These are phyloP conservation scores for Podospora australis DNA, from an alignment of 495 filamentous ascomycete genomes.

Conservation along the genomic window DNA sequence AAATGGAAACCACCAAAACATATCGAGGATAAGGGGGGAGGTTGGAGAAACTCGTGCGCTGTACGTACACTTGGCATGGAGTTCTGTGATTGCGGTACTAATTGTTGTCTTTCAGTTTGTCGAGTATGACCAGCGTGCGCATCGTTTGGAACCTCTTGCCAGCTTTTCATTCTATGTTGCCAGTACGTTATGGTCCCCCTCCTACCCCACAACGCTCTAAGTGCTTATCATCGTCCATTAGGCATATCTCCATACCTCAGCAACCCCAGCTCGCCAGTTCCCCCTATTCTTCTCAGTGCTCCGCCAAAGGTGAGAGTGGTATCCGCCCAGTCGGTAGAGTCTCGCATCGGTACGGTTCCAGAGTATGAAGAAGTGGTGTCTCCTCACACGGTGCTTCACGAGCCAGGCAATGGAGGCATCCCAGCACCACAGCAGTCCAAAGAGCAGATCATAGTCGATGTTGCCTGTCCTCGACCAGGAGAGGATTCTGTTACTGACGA, in stretches of 20 bases:
- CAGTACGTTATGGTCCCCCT: slow-evolving; percentile 56
- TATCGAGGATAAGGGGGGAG: slow-evolving; percentile 76
- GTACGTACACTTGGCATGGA: slow-evolving; percentile 35
- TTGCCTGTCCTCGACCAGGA: slow-evolving; percentile 75
- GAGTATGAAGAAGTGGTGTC: slow-evolving; percentile 61
- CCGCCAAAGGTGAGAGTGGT: slow-evolving; percentile 73
- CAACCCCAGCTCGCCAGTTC: slow-evolving; percentile 52
- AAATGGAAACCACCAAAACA: slow-evolving; percentile 88
- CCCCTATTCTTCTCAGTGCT: slow-evolving; percentile 61
- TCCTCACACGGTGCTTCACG: slow-evolving; percentile 46
- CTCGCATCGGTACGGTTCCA: slow-evolving; percentile 57
- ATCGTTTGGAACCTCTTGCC: slow-evolving; percentile 79
- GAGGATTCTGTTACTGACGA: slow-evolving; percentile 87
- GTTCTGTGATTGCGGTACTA: slow-evolving; percentile 11
- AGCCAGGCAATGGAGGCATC: slow-evolving; percentile 33
- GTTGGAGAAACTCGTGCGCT: slow-evolving; percentile 93
- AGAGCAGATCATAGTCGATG: slow-evolving; percentile 73
- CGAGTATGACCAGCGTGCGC: slow-evolving; percentile 90
- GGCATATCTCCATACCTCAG: slow-evolving; percentile 31
- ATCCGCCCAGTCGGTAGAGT: slow-evolving; percentile 74
- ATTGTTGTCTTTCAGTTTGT: slow-evolving; percentile 55
- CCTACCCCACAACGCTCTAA: no score
- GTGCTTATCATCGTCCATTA: no score
- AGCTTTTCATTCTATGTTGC: slow-evolving; percentile 94
- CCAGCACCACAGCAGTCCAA: slow-evolving; percentile 32